These are phyloP conservation scores for Chrysanthemum lavandulifolium DNA, from an alignment of 129 eudicot species.

Conservation along the genomic window DNA sequence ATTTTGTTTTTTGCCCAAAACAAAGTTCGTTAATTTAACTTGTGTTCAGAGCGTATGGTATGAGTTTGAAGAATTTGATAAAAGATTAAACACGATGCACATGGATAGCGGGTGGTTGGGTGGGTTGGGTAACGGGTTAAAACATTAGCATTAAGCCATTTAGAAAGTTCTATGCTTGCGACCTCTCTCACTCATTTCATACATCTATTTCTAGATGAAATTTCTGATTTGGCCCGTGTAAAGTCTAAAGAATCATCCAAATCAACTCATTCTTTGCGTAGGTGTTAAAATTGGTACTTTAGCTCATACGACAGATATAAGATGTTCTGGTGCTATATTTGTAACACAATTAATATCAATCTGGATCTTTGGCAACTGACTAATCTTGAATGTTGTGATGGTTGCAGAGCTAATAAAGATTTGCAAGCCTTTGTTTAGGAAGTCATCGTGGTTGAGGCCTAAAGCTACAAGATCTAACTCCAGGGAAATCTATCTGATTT, in stretches of 20 bases:
- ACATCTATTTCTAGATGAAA: too few species aligned
- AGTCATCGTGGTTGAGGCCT: slow-evolving; percentile 88
- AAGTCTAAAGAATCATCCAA: too few species aligned
- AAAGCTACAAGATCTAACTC: slow-evolving; percentile 90
- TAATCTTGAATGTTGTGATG: slow-evolving; percentile 17
- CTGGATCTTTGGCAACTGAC: background rate
- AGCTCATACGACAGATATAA: background rate
- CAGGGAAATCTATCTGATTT: slow-evolving; percentile 82
- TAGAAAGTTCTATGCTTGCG: too few species aligned
- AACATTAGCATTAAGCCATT: too few species aligned
- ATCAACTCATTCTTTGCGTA: too few species aligned
- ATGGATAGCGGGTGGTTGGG: too few species aligned
- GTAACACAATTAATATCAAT: background rate
- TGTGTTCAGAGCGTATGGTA: too few species aligned
- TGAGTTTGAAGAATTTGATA: background rate
- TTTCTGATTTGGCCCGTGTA: too few species aligned
- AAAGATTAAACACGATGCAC: background rate
- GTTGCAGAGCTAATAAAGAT: slow-evolving; percentile 64
- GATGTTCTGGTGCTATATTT: slow-evolving; percentile 1
- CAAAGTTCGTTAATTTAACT: background rate
- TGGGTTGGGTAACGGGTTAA: too few species aligned
- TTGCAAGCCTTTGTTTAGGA: slow-evolving; percentile 75
- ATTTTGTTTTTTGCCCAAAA: background rate
- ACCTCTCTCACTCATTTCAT: too few species aligned
- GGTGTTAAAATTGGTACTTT: too few species aligned